Evolutionary conservation across 2,329 filamentous ascomycete species (phyloP).

Genomic region (Talaromyces sp.): DNA sequence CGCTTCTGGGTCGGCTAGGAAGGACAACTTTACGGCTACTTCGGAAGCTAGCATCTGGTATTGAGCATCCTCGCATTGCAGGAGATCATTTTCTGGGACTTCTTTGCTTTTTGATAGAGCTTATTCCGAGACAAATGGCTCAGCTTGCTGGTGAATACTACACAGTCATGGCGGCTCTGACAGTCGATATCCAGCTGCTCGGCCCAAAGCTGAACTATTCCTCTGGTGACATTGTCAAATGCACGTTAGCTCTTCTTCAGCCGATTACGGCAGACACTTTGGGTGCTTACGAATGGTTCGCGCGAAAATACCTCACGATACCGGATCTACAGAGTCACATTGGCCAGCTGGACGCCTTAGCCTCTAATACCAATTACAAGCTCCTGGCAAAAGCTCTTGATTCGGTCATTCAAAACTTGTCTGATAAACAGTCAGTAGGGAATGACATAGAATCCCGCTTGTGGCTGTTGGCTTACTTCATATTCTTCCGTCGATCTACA

Average conservation of each 20-base stretch:
- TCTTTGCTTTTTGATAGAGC: conserved; percentile 29
- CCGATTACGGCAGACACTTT: conserved; percentile 39
- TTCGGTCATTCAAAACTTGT: conserved; percentile 21
- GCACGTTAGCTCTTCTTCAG: conserved; percentile 36
- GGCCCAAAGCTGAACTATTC: conserved; percentile 17
- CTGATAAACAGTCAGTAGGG: conserved; percentile 19
- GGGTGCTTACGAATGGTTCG: conserved; percentile 42
- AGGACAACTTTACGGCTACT: conserved; percentile 30
- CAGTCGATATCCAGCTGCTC: conserved; percentile 18
- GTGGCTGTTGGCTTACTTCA: conserved; percentile 55
- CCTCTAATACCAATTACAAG: conserved; percentile 47
- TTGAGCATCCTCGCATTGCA: conserved; percentile 15
- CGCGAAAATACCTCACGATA: conserved; percentile 41
- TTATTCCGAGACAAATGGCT: conserved; percentile 37
- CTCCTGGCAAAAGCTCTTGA: conserved; percentile 36
- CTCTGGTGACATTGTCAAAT: conserved; percentile 23
- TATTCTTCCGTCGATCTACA: conserved; percentile 51
- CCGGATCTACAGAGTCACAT: conserved; percentile 33
- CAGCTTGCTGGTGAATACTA: conserved; percentile 33
- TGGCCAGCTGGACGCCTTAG: conserved; percentile 36
- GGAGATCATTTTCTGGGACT: conserved; percentile 30
- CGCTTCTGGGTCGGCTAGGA: conserved; percentile 33
- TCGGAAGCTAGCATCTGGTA: conserved; percentile 16
- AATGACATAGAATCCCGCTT: conserved; percentile 39
- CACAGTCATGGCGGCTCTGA: conserved; percentile 32